phyloP scores from a whole-genome alignment of 148 eudicot species.

The Nepenthes gracilis region DNA sequence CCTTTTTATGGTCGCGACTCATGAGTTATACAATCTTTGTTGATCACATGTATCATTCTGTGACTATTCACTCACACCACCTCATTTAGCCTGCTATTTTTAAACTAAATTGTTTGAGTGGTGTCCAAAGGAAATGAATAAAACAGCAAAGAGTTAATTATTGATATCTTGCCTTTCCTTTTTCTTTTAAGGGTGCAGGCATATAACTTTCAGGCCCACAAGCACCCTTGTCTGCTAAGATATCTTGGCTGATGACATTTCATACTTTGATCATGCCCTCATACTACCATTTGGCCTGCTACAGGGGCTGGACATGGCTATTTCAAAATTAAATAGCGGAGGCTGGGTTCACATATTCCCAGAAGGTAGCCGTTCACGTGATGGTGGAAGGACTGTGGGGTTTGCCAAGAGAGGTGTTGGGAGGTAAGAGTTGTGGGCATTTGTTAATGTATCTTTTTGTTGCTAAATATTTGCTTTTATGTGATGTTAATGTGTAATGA shows the following conservation, averaged over 20 bases:
- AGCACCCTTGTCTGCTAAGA: too few species aligned
- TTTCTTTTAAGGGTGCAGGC: too few species aligned
- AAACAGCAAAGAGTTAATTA: background rate
- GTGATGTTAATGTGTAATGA: too few species aligned
- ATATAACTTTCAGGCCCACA: too few species aligned
- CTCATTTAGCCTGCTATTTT: too few species aligned
- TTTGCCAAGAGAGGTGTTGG: conserved; percentile 76
- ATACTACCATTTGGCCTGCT: conserved; percentile 1
- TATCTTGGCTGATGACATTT: too few species aligned
- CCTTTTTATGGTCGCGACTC: too few species aligned
- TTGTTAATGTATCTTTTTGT: background rate
- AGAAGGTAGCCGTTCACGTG: conserved; percentile 91
- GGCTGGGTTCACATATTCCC: conserved; percentile 99
- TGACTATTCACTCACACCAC: too few species aligned
- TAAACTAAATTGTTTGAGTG: background rate
- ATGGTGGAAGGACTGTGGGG: conserved; percentile 82
- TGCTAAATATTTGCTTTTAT: background rate
- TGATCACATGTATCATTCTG: too few species aligned
- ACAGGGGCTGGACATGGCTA: conserved; percentile 93
- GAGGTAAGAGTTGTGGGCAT: conserved; percentile 32
- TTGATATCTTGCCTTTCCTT: too few species aligned
- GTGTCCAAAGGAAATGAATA: background rate
- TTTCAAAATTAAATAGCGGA: conserved; percentile 71
- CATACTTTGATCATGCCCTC: background rate
- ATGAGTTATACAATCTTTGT: too few species aligned